Evolutionary conservation across 2,329 filamentous ascomycete genomes (phyloP).

Genomic region (Fusarium tjaetaba): DNA sequence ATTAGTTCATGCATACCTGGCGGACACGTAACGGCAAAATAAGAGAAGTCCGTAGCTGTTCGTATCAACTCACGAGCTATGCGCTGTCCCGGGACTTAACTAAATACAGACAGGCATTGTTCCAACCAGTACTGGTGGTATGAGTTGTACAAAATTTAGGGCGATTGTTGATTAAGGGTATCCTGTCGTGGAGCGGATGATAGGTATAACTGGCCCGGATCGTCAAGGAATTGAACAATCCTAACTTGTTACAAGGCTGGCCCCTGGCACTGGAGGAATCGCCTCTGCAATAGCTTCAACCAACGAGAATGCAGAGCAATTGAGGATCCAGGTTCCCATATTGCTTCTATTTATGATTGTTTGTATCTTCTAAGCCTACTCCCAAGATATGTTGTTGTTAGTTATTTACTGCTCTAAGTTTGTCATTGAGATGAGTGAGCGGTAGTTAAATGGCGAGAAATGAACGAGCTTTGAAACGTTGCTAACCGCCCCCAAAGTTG

Average conservation of each 20-base stretch:
- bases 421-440: conserved; percentile 19
- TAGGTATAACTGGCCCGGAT: conserved; percentile 12
- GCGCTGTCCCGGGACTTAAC: conserved; percentile 17
- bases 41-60: conserved; percentile 15
- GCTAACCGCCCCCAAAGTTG: background rate
- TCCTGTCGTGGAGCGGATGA: conserved; percentile 7
- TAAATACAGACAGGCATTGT: conserved; percentile 18
- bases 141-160: conserved; percentile 17
- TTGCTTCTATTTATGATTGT: background rate
- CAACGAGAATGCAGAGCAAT: conserved; percentile 2
- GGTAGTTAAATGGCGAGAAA: conserved; percentile 22
- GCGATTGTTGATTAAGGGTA: conserved; percentile 7
- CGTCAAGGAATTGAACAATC: conserved; percentile 15
- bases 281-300: conserved; percentile 1
- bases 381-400: background rate
- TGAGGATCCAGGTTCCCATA: conserved; percentile 16
- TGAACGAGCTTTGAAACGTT: conserved; percentile 20
- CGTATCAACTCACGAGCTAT: conserved; percentile 22
- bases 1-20: background rate
- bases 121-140: conserved; percentile 14
- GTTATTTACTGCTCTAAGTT: background rate
- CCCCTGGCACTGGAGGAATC: conserved; percentile 15
- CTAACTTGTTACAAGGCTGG: conserved; percentile 14
- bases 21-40: conserved; percentile 26
- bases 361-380: background rate